phyloP scores from a whole-genome alignment of 73 alveolate species.

The Tetrahymena thermophila region DNA sequence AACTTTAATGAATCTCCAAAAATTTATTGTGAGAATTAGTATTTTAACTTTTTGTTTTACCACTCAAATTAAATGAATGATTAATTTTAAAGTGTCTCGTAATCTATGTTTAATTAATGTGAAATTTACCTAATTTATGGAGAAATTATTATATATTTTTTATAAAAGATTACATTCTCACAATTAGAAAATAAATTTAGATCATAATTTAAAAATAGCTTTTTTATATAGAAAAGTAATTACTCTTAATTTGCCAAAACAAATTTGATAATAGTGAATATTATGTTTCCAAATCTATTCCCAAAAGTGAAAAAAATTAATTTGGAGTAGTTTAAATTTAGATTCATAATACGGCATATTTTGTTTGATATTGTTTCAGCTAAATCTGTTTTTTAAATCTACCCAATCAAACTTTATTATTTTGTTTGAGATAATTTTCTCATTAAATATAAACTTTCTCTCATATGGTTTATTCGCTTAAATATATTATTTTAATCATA shows the following conservation, averaged over 20 bases:
- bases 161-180: neutral
- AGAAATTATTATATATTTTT: too few species aligned
- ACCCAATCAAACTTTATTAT: neutral
- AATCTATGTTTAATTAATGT: neutral
- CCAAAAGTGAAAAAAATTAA: neutral
- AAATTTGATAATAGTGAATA: neutral
- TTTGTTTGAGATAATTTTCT: too few species aligned
- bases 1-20: too few species aligned
- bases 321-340: neutral
- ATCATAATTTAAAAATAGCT: neutral
- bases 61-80: neutral
- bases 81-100: neutral
- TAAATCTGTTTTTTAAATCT: neutral
- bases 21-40: neutral
- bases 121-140: neutral
- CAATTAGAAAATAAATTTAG: neutral
- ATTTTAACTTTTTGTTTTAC: neutral
- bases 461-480: too few species aligned
- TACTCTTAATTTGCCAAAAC: neutral
- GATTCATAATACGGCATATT: neutral
- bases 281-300: neutral
- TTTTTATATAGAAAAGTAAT: neutral
- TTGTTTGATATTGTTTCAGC: neutral
- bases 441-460: too few species aligned
- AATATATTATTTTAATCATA: too few species aligned